Evolutionary conservation across 768 basidiomycete species (phyloP).

Genomic region (Lactarius vividus): DNA sequence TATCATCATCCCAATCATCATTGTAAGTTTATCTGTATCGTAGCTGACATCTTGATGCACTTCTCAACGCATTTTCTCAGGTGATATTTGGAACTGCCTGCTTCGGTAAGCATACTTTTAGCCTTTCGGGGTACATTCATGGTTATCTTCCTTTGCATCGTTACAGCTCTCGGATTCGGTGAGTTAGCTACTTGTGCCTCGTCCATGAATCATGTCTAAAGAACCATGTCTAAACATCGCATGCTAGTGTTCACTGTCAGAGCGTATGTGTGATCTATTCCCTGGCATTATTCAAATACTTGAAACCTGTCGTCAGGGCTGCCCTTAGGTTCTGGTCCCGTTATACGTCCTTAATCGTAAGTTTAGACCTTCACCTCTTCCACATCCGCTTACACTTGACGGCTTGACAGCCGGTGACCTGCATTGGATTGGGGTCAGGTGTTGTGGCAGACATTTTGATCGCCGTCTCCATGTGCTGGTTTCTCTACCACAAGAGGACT

Average conservation of each 20-base stretch:
- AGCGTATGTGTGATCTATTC: constrained; percentile 36
- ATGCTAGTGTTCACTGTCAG: constrained; percentile 46
- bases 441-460: constrained; percentile 52
- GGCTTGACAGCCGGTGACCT: constrained; percentile 46
- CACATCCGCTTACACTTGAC: neutral
- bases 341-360: constrained; percentile 37
- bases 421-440: constrained; percentile 45
- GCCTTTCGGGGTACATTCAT: neutral
- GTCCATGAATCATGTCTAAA: neutral
- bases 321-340: constrained; percentile 37
- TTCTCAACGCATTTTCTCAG: neutral
- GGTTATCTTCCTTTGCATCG: neutral
- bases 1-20: neutral
- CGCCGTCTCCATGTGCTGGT: constrained; percentile 48
- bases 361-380: constrained; percentile 16
- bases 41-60: neutral
- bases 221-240: neutral
- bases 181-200: constrained; percentile 11
- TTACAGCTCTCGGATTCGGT: constrained; percentile 31
- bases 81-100: constrained; percentile 41
- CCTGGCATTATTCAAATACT: neutral
- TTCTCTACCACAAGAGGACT: constrained; percentile 44
- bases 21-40: neutral
- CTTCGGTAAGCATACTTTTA: constrained; percentile 38
- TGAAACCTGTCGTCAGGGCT: constrained; percentile 22